Conservation (phyloP, 73 alveolate species). For the Paramecium sexaurelia region DNA sequence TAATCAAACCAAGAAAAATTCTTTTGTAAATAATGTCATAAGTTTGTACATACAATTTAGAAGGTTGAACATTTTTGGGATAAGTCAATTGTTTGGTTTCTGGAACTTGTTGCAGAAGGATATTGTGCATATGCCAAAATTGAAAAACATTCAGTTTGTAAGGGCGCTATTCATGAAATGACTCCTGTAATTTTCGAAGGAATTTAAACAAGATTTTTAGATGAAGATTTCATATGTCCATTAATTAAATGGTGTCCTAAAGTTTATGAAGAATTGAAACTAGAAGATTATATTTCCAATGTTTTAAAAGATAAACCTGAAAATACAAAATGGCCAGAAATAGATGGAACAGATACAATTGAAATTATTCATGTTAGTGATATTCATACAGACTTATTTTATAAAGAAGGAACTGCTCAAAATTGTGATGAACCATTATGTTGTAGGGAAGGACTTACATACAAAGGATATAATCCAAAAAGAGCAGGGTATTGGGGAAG, state of each 20-base stretch:
- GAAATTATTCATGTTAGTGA: slow-evolving; percentile 84
- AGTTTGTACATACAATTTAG: not conserved
- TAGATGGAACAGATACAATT: slow-evolving; percentile 59
- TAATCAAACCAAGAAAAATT: not conserved
- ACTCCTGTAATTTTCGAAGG: slow-evolving; percentile 55
- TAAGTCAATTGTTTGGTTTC: slow-evolving; percentile 9
- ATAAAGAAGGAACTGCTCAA: slow-evolving; percentile 78
- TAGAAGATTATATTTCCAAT: slow-evolving; percentile 34
- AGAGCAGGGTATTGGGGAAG: slow-evolving; percentile 81
- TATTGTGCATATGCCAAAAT: not conserved
- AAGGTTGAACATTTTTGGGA: slow-evolving; percentile 21
- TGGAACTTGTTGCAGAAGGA: slow-evolving; percentile 49
- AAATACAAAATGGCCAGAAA: slow-evolving; percentile 41
- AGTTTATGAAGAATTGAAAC: slow-evolving; percentile 51
- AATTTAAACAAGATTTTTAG: slow-evolving; percentile 46
- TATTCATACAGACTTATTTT: slow-evolving; percentile 81
- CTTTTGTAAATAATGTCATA: slow-evolving; percentile 27
- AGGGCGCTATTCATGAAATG: slow-evolving; percentile 65
- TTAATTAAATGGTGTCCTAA: slow-evolving; percentile 53
- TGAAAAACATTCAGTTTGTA: slow-evolving; percentile 48
- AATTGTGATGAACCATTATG: slow-evolving; percentile 79
- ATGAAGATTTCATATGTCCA: slow-evolving; percentile 65
- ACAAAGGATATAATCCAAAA: slow-evolving; percentile 65
- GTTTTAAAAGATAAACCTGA: slow-evolving; percentile 16
- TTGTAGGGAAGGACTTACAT: slow-evolving; percentile 71